Conservation (phyloP, 2,329 filamentous ascomycete species). For the Gaeumannomyces sp. region DNA sequence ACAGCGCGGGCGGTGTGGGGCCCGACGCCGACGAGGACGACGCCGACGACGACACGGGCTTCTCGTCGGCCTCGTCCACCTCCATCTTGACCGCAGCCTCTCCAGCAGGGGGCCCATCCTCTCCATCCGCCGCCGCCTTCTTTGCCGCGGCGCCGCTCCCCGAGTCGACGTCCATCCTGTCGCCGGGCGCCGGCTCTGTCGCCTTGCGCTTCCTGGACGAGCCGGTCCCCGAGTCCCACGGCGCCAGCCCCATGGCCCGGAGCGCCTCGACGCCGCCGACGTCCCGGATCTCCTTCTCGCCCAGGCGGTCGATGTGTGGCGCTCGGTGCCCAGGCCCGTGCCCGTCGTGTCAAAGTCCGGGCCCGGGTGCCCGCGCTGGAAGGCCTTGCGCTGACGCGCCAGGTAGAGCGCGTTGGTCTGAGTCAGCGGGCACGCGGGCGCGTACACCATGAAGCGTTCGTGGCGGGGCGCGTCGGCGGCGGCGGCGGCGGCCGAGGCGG, state of each 20-base stretch:
- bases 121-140: constrained; percentile 16
- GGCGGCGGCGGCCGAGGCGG: constrained; percentile 24
- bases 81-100: constrained; percentile 17
- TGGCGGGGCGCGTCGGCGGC: constrained; percentile 33
- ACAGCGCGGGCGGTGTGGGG: constrained; percentile 1
- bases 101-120: constrained; percentile 12
- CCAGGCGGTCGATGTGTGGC: constrained; percentile 39
- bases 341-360: constrained; percentile 52
- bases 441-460: constrained; percentile 44
- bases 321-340: constrained; percentile 45
- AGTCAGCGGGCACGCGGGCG: constrained; percentile 48
- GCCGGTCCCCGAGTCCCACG: constrained; percentile 33
- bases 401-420: constrained; percentile 53
- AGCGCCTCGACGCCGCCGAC: constrained; percentile 44
- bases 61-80: constrained; percentile 19
- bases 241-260: constrained; percentile 52
- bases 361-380: constrained; percentile 45
- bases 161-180: constrained; percentile 22
- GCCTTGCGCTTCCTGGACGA: no score
- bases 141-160: no score
- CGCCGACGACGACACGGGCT: constrained; percentile 8
- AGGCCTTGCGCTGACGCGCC: constrained; percentile 51
- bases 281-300: constrained; percentile 44
- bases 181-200: not conserved
- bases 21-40: not conserved